These are phyloP conservation scores for Cyphellophora attinorum DNA, from an alignment of 2,329 filamentous ascomycete genomes.

Conservation along the genomic window DNA sequence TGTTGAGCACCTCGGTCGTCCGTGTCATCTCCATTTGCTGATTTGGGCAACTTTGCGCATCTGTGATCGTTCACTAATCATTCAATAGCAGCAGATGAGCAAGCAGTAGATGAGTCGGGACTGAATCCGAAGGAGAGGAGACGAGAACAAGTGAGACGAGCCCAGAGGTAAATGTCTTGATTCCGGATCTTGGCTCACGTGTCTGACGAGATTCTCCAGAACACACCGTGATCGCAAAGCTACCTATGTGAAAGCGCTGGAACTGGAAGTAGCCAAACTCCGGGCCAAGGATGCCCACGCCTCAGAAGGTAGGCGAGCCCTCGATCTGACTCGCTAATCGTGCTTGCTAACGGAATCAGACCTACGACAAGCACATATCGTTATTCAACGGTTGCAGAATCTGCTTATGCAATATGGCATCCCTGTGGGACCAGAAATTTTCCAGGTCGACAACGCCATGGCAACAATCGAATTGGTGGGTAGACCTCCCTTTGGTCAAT, in stretches of 20 bases:
- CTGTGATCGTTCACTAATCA: too few relatives aligned
- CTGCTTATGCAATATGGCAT: constrained; percentile 13
- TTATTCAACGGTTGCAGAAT: constrained; percentile 14
- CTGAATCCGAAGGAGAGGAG: constrained; percentile 9
- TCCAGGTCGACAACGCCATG: constrained; percentile 7
- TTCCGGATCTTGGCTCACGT: constrained; percentile 2
- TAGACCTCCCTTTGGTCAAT: constrained; percentile 1
- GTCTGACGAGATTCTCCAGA: constrained; percentile 8
- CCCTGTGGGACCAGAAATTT: constrained; percentile 8
- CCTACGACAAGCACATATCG: constrained; percentile 14
- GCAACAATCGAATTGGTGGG: constrained; percentile 11
- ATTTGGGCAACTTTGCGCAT: too few relatives aligned
- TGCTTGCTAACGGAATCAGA: too few relatives aligned
- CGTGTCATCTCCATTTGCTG: too few relatives aligned
- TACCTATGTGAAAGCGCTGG: constrained; percentile 22
- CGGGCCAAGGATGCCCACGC: constrained; percentile 18
- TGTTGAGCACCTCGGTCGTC: too few relatives aligned
- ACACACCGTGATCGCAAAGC: constrained; percentile 24
- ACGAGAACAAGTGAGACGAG: constrained; percentile 22
- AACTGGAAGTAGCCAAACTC: constrained; percentile 19
- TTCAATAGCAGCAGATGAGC: background rate
- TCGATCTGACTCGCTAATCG: constrained; percentile 12
- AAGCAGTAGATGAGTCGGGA: background rate
- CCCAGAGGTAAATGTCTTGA: constrained; percentile 18
- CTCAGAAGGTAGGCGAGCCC: constrained; percentile 5